Percentiles rank a stretch among this genome's conserved stretches.
Conservation (phyloP, 768 basidiomycete species). For the Goffeauzyma gilvescens region DNA sequence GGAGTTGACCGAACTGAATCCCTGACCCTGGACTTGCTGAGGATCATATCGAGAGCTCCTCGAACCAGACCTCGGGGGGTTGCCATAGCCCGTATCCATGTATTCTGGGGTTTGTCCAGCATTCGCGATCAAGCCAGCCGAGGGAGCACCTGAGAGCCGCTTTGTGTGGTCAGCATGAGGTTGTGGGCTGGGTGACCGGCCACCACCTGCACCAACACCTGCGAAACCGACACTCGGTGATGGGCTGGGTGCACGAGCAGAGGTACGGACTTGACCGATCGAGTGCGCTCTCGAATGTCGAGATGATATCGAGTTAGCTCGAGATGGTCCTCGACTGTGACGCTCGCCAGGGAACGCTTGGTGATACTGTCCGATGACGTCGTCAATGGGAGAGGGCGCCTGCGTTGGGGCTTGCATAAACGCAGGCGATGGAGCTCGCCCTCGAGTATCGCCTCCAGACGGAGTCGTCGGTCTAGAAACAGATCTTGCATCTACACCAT, state of each 20-base stretch:
- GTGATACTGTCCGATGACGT: conserved; percentile 56
- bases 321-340: conserved; percentile 14
- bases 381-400: conserved; percentile 40
- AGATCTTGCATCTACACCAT: conserved; percentile 62
- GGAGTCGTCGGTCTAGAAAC: conserved; percentile 58
- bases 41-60: too few relatives aligned
- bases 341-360: conserved; percentile 72
- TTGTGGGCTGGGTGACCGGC: conserved; percentile 36
- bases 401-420: conserved; percentile 48
- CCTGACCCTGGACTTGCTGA: too few relatives aligned
- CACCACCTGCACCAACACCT: conserved; percentile 51
- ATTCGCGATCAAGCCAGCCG: too few relatives aligned
- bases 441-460: conserved; percentile 9
- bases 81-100: too few relatives aligned
- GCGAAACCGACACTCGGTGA: conserved; percentile 42
- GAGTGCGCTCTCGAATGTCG: conserved; percentile 15
- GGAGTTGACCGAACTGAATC: too few relatives aligned
- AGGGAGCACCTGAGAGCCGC: too few relatives aligned
- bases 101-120: too few relatives aligned
- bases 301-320: conserved; percentile 20
- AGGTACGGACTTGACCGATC: conserved; percentile 22
- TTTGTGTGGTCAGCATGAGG: conserved; percentile 35
- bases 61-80: too few relatives aligned
- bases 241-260: conserved; percentile 18
- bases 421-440: conserved; percentile 35